A percentile compares a stretch with the other conserved stretches of the same genome.
Conservation (phyloP, 768 basidiomycete species). For the Boletus sensibilis region DNA sequence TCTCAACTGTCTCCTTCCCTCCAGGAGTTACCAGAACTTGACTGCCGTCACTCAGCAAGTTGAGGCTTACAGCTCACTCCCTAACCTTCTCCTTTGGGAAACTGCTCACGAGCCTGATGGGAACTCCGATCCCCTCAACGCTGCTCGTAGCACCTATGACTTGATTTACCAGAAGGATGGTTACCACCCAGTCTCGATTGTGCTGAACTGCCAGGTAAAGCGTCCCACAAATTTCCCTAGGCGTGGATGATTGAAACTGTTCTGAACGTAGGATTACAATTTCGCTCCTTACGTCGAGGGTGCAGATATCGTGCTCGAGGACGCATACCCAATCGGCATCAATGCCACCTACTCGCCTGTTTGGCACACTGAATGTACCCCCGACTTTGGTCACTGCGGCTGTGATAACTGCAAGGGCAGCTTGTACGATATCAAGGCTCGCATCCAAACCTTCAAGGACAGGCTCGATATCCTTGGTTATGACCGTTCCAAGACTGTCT, state of each 20-base stretch:
- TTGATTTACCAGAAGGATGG: conserved; percentile 49
- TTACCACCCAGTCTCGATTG: conserved; percentile 58
- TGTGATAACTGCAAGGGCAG: conserved; percentile 64
- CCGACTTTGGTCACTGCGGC: conserved; percentile 71
- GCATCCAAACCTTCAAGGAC: conserved; percentile 65
- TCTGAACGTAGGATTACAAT: conserved; percentile 52
- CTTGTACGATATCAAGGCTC: conserved; percentile 60
- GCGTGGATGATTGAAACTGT: background rate
- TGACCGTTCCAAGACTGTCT: conserved; percentile 64
- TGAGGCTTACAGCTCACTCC: conserved; percentile 57
- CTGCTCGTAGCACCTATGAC: conserved; percentile 48
- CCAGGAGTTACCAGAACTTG: conserved; percentile 57
- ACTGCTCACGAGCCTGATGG: conserved; percentile 76
- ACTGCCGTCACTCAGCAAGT: conserved; percentile 64
- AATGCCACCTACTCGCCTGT: conserved; percentile 61
- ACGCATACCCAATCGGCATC: conserved; percentile 41
- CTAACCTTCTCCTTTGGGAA: conserved; percentile 70
- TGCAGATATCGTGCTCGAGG: conserved; percentile 65
- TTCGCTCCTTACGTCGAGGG: conserved; percentile 59
- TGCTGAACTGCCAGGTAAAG: conserved; percentile 46
- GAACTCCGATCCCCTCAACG: conserved; percentile 60
- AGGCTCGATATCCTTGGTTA: conserved; percentile 61
- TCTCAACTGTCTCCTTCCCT: background rate
- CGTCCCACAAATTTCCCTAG: background rate
- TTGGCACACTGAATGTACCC: conserved; percentile 61